Evolutionary conservation across 176 grass and related monocot genomes (phyloP).

Genomic region (Lolium multiflorum): DNA sequence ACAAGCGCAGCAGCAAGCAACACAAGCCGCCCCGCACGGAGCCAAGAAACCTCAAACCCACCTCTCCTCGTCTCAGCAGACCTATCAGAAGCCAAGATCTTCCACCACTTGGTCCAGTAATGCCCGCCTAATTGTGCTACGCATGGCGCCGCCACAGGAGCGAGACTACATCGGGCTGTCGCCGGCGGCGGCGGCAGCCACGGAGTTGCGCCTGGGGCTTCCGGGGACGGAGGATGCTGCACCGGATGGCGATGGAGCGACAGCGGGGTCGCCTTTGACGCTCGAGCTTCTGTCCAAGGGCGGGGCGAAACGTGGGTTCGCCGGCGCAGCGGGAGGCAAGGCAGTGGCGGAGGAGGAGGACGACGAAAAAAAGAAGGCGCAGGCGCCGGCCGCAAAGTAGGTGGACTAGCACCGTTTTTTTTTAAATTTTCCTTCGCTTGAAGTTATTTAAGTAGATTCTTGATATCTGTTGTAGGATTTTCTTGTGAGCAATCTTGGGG

Average conservation of each 20-base stretch:
- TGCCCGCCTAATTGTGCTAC: slow-evolving; percentile 25
- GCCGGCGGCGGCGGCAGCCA: slow-evolving; percentile 58
- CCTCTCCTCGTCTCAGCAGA: not conserved
- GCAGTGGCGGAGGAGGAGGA: slow-evolving; percentile 44
- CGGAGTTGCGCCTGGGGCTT: slow-evolving; percentile 73
- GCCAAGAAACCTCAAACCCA: slow-evolving; percentile 51
- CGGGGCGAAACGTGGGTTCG: slow-evolving; percentile 82
- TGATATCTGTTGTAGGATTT: not conserved
- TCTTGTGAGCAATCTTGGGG: not conserved
- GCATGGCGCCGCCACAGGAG: slow-evolving; percentile 66
- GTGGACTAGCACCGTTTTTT: slow-evolving; percentile 20
- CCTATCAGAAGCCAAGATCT: slow-evolving; percentile 30
- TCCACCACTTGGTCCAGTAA: slow-evolving; percentile 24
- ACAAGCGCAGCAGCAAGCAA: slow-evolving; percentile 38
- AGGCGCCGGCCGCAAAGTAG: slow-evolving; percentile 68
- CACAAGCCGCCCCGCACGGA: not conserved
- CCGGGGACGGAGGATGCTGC: slow-evolving; percentile 58
- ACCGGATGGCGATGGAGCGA: not conserved
- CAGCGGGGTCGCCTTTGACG: slow-evolving; percentile 41
- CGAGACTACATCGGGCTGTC: slow-evolving; percentile 77
- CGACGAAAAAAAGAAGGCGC: slow-evolving; percentile 54
- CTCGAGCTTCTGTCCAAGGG: slow-evolving; percentile 67
- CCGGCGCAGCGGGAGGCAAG: slow-evolving; percentile 53
- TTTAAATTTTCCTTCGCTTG: not conserved
- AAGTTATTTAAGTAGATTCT: not conserved